phyloP scores from a whole-genome alignment of 202 grass and related monocot genomes.

The Dendrocalamus latiflorus region DNA sequence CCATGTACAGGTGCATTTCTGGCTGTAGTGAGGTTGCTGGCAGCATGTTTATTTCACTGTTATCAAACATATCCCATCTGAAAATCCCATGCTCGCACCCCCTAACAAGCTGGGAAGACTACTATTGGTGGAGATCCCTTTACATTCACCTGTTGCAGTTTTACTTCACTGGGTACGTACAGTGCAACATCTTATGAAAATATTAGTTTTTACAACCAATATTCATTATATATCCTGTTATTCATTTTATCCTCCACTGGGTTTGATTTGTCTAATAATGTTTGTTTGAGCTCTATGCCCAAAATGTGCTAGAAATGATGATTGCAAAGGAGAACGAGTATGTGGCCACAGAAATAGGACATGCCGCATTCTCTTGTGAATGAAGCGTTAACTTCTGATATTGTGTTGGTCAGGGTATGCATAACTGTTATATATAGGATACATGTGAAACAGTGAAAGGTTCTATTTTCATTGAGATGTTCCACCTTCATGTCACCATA shows the following conservation, averaged over 20 bases:
- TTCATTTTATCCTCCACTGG: neutral
- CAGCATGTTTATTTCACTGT: slow-evolving; percentile 14
- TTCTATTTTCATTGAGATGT: neutral
- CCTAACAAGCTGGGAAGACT: no score
- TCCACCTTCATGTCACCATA: neutral
- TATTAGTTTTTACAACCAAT: no score
- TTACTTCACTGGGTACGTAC: no score
- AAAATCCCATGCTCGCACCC: slow-evolving; percentile 26
- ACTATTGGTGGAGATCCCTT: no score
- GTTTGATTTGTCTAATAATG: neutral
- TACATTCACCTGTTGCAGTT: no score
- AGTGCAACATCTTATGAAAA: no score
- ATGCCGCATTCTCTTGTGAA: neutral
- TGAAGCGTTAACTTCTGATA: neutral
- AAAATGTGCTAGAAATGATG: neutral
- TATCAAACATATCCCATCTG: neutral
- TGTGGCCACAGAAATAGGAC: neutral
- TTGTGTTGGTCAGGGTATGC: neutral
- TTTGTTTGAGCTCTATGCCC: neutral
- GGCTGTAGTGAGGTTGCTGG: neutral
- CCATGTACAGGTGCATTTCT: slow-evolving; percentile 63
- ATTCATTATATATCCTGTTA: no score
- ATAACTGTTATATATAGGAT: neutral
- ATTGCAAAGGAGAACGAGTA: neutral
- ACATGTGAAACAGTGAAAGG: neutral